Percentiles rank a stretch among this genome's conserved stretches.
Conservation (phyloP, 805 yeast genomes). For the Metschnikowia chrysomelidarum region DNA sequence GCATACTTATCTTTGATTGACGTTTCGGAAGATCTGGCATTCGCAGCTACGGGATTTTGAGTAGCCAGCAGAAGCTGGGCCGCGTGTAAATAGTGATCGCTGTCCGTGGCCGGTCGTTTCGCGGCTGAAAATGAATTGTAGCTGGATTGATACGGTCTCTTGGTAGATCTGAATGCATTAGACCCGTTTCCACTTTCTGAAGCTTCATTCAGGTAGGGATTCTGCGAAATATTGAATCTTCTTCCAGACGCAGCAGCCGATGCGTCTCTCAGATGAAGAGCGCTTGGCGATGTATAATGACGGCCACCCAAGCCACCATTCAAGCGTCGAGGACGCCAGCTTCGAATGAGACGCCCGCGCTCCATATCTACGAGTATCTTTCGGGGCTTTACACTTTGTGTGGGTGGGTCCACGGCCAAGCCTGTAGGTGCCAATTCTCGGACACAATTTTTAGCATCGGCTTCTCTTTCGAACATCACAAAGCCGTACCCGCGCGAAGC, state of each 20-base stretch:
- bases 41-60: slow-evolving; percentile 2
- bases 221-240: slow-evolving; percentile 15
- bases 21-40: slow-evolving; percentile 11
- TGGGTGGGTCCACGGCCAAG: slow-evolving; percentile 23
- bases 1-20: slow-evolving; percentile 27
- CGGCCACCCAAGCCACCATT: slow-evolving; percentile 97
- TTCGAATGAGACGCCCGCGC: slow-evolving; percentile 60
- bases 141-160: slow-evolving; percentile 15
- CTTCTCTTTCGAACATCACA: slow-evolving; percentile 60
- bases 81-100: slow-evolving; percentile 1
- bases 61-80: slow-evolving; percentile 1
- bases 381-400: slow-evolving; percentile 44
- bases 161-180: slow-evolving; percentile 9
- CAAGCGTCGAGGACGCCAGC: slow-evolving; percentile 70
- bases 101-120: slow-evolving; percentile 12
- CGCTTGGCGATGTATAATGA: slow-evolving; percentile 47
- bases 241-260: slow-evolving; percentile 38
- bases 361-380: slow-evolving; percentile 68
- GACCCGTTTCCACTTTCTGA: too few relatives aligned
- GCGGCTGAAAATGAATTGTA: slow-evolving; percentile 7
- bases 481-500: slow-evolving; percentile 84
- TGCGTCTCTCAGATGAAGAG: slow-evolving; percentile 23
- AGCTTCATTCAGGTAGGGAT: slow-evolving; percentile 16
- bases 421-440: slow-evolving; percentile 52
- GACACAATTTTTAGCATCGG: slow-evolving; percentile 61